Conservation (phyloP, 2,329 filamentous ascomycete species). For the Trichoderma hamatum region DNA sequence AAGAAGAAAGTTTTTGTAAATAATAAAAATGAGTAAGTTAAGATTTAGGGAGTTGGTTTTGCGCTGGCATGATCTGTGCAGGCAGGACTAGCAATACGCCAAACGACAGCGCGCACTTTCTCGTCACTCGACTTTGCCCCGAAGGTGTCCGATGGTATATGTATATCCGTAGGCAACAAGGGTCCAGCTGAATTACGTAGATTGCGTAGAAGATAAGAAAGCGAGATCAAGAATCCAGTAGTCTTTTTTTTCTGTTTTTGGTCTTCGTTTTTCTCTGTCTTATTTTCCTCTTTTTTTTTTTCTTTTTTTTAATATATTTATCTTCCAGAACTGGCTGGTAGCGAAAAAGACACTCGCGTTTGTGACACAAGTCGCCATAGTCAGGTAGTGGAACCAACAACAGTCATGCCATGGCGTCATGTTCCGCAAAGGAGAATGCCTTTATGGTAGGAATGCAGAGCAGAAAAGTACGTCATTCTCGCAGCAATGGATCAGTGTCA, state of each 20-base stretch:
- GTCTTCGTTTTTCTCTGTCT: neutral
- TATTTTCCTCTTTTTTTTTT: neutral
- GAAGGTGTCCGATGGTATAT: neutral
- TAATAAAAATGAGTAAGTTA: neutral
- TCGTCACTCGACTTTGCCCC: constrained; percentile 13
- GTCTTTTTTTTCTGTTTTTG: neutral
- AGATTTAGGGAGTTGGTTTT: neutral
- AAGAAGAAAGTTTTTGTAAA: neutral
- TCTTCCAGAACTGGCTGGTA: neutral
- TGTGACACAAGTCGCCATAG: neutral
- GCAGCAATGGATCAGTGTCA: constrained; percentile 10
- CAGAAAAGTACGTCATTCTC: constrained; percentile 18
- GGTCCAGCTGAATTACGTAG: constrained; percentile 6
- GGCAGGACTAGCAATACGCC: neutral
- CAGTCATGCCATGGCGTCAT: neutral
- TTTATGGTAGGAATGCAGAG: constrained; percentile 1
- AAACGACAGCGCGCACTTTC: neutral
- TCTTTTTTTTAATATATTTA: neutral
- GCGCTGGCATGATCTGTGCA: constrained; percentile 11
- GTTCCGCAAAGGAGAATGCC: neutral
- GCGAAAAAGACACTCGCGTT: constrained; percentile 1
- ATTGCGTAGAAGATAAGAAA: constrained; percentile 4
- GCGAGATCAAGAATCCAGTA: neutral
- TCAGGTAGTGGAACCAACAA: neutral
- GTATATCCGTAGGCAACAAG: constrained; percentile 6